Percentiles rank a stretch among this genome's conserved stretches.
These are phyloP conservation scores for Schizochytrium sp. DNA, from an alignment of 108 stramenopile species.

Conservation along the genomic window DNA sequence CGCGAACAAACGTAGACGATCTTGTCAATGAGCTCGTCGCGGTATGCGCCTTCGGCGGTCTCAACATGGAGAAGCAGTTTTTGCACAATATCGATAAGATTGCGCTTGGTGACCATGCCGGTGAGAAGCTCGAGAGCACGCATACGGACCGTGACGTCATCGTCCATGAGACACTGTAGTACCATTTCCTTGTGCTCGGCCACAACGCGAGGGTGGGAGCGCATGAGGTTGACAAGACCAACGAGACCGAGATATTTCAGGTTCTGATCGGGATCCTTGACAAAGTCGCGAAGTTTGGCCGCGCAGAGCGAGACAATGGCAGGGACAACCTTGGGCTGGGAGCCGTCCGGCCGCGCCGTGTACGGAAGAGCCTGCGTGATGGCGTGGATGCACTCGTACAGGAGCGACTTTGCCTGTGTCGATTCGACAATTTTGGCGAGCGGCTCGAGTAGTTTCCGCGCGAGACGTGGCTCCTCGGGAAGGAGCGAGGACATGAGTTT, in stretches of 20 bases:
- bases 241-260: conserved; percentile 96
- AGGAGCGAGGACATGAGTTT: conserved; percentile 90
- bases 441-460: conserved; percentile 92
- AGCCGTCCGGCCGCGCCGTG: conserved; percentile 78
- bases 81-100: conserved; percentile 80
- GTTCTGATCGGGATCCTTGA: conserved; percentile 93
- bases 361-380: conserved; percentile 86
- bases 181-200: conserved; percentile 78
- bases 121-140: conserved; percentile 82
- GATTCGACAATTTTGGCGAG: conserved; percentile 81
- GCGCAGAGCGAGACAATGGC: conserved; percentile 79
- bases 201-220: conserved; percentile 76
- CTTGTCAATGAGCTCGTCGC: conserved; percentile 80
- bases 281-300: conserved; percentile 72
- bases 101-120: conserved; percentile 85
- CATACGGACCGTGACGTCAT: conserved; percentile 94
- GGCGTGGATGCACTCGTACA: conserved; percentile 90
- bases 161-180: conserved; percentile 82
- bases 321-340: conserved; percentile 73
- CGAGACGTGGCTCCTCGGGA: conserved; percentile 90
- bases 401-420: conserved; percentile 85
- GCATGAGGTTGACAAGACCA: conserved; percentile 79
- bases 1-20: conserved; percentile 81
- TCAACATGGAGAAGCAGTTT: conserved; percentile 81
- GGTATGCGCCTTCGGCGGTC: conserved; percentile 74